phyloP scores from a whole-genome alignment of 2,329 filamentous ascomycete species.

The Sordariomycetes sp. region DNA sequence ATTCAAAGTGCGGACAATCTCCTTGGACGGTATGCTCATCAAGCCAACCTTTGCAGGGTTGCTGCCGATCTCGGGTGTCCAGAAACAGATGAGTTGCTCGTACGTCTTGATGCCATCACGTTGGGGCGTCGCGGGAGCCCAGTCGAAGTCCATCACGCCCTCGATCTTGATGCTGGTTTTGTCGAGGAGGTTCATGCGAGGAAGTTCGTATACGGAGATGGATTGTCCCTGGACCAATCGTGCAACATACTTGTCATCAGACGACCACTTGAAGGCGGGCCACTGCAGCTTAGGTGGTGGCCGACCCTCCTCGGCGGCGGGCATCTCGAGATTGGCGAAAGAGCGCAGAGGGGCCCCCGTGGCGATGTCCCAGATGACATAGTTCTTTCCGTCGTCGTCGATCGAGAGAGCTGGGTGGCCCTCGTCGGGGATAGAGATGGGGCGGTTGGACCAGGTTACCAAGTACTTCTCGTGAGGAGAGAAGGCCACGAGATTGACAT shows the following conservation, averaged over 20 bases:
- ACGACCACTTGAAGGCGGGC: constrained; percentile 99
- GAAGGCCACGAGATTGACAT: constrained; percentile 92
- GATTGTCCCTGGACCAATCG: constrained; percentile 80
- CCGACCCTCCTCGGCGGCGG: constrained; percentile 53
- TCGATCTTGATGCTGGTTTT: constrained; percentile 95
- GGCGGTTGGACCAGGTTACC: constrained; percentile 92
- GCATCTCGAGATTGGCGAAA: constrained; percentile 81
- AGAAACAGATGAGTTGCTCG: constrained; percentile 96
- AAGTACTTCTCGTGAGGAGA: constrained; percentile 89
- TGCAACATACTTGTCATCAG: constrained; percentile 95
- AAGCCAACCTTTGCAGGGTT: constrained; percentile 95
- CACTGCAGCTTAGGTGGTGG: constrained; percentile 79
- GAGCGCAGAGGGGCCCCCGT: constrained; percentile 85
- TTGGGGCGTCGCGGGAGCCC: constrained; percentile 76
- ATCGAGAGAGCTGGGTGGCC: constrained; percentile 74
- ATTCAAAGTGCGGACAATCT: constrained; percentile 89
- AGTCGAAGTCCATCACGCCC: constrained; percentile 95
- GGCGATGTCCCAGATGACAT: constrained; percentile 95
- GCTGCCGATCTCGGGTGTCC: constrained; percentile 96
- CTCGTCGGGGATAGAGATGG: constrained; percentile 83
- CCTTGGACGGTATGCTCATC: constrained; percentile 93
- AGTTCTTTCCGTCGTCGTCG: constrained; percentile 98
- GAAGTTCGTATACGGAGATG: constrained; percentile 85
- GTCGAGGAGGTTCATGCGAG: constrained; percentile 80
- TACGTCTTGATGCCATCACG: constrained; percentile 83